Conservation (phyloP, 2,329 filamentous ascomycete species). For the Nothophaeocryptopus gaeumannii region DNA sequence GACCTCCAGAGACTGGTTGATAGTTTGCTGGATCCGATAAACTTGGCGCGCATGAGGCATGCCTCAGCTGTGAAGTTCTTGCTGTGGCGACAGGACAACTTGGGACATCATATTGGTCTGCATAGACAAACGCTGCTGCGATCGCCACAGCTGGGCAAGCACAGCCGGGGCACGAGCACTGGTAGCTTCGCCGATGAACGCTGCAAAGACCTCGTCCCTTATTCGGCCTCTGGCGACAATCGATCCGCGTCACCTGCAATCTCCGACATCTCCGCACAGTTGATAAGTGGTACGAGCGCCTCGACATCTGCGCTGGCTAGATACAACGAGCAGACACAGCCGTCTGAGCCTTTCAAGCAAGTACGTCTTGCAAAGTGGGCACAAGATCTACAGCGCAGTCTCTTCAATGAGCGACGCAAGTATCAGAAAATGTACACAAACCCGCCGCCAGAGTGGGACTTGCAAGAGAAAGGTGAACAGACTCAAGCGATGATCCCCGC, state of each 20-base stretch:
- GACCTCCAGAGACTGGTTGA: slow-evolving; percentile 70
- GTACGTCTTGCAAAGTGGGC: slow-evolving; percentile 81
- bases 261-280: slow-evolving; percentile 19
- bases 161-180: slow-evolving; percentile 25
- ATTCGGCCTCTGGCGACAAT: slow-evolving; percentile 32
- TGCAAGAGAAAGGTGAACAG: slow-evolving; percentile 39
- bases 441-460: slow-evolving; percentile 60
- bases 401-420: slow-evolving; percentile 68
- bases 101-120: slow-evolving; percentile 25
- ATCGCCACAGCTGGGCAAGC: slow-evolving; percentile 23
- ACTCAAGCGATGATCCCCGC: slow-evolving; percentile 31
- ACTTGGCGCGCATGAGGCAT: slow-evolving; percentile 77
- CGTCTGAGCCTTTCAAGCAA: slow-evolving; percentile 60
- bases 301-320: slow-evolving; percentile 55
- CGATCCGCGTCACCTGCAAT: slow-evolving; percentile 34
- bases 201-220: slow-evolving; percentile 34
- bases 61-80: slow-evolving; percentile 78
- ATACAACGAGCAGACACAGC: slow-evolving; percentile 45
- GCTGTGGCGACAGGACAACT: slow-evolving; percentile 57
- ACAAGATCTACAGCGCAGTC: slow-evolving; percentile 71
- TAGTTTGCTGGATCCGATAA: slow-evolving; percentile 73
- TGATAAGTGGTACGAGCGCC: slow-evolving; percentile 13
- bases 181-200: slow-evolving; percentile 29
- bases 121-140: slow-evolving; percentile 26
- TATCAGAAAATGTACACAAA: slow-evolving; percentile 61